phyloP scores from a whole-genome alignment of 257 asterid species.

The Solanum medicagineum region DNA sequence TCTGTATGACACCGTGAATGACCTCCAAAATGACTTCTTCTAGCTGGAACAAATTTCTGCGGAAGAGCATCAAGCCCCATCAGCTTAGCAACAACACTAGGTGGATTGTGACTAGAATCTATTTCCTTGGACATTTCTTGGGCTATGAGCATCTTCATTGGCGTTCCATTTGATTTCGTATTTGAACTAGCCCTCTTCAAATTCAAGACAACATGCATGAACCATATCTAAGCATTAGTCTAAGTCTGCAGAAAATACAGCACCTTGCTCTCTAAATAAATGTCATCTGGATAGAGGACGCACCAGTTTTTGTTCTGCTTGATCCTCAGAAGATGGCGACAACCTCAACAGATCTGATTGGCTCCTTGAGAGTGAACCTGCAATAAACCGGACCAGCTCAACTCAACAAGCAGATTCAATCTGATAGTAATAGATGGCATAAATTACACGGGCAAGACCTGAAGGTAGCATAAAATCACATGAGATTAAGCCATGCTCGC shows the following conservation, averaged over 20 bases:
- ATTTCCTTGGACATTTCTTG: slow-evolving; percentile 21
- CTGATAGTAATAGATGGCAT: not conserved
- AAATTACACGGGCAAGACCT: not conserved
- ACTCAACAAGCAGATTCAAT: not conserved
- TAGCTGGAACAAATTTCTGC: slow-evolving; percentile 1
- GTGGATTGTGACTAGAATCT: slow-evolving; percentile 5
- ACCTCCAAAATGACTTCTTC: slow-evolving; percentile 11
- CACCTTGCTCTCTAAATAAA: not conserved
- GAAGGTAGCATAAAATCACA: not conserved
- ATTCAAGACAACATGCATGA: slow-evolving; percentile 40
- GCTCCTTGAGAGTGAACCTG: slow-evolving; percentile 77
- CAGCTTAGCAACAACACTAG: slow-evolving; percentile 23
- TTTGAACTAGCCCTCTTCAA: not conserved
- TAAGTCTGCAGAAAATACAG: slow-evolving; percentile 1
- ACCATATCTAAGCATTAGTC: slow-evolving; percentile 7
- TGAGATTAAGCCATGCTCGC: not conserved
- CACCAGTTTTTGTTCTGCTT: slow-evolving; percentile 62
- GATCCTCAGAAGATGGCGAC: slow-evolving; percentile 35
- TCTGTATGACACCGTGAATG: slow-evolving; percentile 56
- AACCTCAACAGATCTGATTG: slow-evolving; percentile 53
- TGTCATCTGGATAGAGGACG: slow-evolving; percentile 5
- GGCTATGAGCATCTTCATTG: slow-evolving; percentile 17
- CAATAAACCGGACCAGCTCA: not conserved
- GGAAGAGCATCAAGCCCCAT: slow-evolving; percentile 28
- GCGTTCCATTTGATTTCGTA: slow-evolving; percentile 13